phyloP scores from a whole-genome alignment of 164 flowering plant species.

The Platanus orientalis region DNA sequence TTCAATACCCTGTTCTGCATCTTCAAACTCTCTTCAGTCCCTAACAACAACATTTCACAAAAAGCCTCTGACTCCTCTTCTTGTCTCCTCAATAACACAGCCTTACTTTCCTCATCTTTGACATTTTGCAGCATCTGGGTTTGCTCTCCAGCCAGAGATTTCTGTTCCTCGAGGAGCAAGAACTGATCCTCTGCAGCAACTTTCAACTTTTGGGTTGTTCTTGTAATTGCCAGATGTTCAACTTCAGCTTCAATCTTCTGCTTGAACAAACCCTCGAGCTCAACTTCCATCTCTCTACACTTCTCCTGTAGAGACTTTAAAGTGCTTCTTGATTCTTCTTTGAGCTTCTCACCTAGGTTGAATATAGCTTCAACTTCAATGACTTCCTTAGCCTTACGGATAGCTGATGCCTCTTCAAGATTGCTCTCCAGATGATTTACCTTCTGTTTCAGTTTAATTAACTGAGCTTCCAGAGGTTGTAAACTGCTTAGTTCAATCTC shows the following conservation, averaged over 20 bases:
- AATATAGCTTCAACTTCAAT: conserved; percentile 26
- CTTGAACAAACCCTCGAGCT: conserved; percentile 44
- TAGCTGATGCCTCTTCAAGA: conserved; percentile 32
- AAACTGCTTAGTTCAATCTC: conserved; percentile 17
- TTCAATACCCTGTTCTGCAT: conserved; percentile 35
- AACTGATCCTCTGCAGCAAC: conserved; percentile 19
- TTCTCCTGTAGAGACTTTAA: conserved; percentile 7
- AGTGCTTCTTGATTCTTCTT: conserved; percentile 22
- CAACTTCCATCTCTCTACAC: conserved; percentile 11
- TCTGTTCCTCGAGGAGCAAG: conserved; percentile 27
- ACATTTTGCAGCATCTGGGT: conserved; percentile 29
- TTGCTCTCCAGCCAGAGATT: conserved; percentile 30
- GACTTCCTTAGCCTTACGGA: background rate
- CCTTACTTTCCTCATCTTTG: conserved; percentile 33
- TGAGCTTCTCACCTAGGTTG: conserved; percentile 15
- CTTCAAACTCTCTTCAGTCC: conserved; percentile 28
- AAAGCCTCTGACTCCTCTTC: conserved; percentile 34
- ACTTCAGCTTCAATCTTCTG: conserved; percentile 65
- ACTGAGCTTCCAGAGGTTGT: conserved; percentile 24
- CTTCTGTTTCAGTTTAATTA: conserved; percentile 28
- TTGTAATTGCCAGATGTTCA: conserved; percentile 37
- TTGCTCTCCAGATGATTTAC: conserved; percentile 33
- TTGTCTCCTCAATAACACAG: conserved; percentile 25
- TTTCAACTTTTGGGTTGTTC: conserved; percentile 32
- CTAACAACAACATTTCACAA: conserved; percentile 22